A percentile compares a stretch with the other conserved stretches of the same genome.
phyloP scores from a whole-genome alignment of 805 yeast genomes.

The Ogataea chonburiensis region DNA sequence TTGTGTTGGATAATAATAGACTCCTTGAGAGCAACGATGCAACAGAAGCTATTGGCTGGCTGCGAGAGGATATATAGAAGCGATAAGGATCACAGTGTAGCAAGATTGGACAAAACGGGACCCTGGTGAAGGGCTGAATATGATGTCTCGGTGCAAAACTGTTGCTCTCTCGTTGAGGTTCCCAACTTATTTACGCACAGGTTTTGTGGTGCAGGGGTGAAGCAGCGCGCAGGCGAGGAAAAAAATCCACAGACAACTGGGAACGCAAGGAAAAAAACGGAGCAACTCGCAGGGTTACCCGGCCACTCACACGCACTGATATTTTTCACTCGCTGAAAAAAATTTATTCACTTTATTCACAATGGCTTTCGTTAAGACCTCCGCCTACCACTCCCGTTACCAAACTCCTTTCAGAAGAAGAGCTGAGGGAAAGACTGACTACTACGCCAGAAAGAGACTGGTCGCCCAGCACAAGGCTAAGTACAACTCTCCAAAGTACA shows the following conservation, averaged over 20 bases:
- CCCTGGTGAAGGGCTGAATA: not conserved
- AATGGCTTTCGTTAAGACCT: slow-evolving; percentile 84
- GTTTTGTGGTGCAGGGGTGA: slow-evolving; percentile 8
- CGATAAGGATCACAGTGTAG: not conserved
- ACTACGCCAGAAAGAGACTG: slow-evolving; percentile 99
- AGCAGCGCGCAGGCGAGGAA: slow-evolving; percentile 1
- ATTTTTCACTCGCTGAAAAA: slow-evolving; percentile 9
- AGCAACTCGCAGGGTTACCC: slow-evolving; percentile 9
- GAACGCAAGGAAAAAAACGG: not conserved
- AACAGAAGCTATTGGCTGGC: not conserved
- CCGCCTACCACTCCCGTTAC: slow-evolving; percentile 98
- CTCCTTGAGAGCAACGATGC: not conserved
- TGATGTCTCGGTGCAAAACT: not conserved
- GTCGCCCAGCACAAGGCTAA: slow-evolving; percentile 99
- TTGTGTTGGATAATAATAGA: not conserved
- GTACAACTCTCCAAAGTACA: slow-evolving; percentile 99
- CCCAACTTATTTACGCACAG: not conserved
- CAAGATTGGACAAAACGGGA: not conserved
- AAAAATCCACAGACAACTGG: not conserved
- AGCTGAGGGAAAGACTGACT: slow-evolving; percentile 99
- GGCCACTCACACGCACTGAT: slow-evolving; percentile 13
- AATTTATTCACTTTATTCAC: slow-evolving; percentile 26
- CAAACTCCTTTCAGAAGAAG: slow-evolving; percentile 99
- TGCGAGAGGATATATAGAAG: not conserved
- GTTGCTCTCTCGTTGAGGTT: slow-evolving; percentile 2